Evolutionary conservation across 2,329 filamentous ascomycete species (phyloP), one percentile per base, ranked within the genome.

Genomic region (Harringtonia aguacate): DNA sequence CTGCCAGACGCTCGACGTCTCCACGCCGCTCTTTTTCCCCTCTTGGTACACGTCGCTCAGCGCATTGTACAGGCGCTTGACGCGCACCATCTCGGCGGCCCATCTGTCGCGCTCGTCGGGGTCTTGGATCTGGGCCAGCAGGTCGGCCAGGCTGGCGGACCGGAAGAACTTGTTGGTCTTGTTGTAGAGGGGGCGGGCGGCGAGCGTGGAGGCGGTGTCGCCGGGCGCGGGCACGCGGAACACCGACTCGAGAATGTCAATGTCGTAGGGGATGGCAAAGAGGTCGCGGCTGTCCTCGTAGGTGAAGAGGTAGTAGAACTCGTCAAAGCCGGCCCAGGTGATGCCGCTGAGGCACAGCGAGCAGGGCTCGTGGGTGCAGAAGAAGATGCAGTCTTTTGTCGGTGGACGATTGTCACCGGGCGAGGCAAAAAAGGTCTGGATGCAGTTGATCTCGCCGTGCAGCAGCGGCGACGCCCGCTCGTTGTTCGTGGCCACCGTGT

Each of bases 381-480:
- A 66, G 61, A 78, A 77, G 54, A 78, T 53, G 59, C 73, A 77
- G 52, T 73, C 69, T 9, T 58, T 56, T 12, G 59, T 52, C 30
- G 55, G 46, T 4, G 66, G 52, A 2, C 58, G 50, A 27, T 36
- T 45, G 38, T 57, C 49, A 13, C 63, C 55, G 47, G 60, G 59
- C 1, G 55, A 54, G 0, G 63, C 63, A 58, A 74, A 77, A 61
- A 77, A 77, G 28, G 68, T 58, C 52, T 76, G 72, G 57, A 78
- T 76, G 62, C 73, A 77, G 56, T 76, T 73, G 56, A 77, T 75
- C 51, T 78, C 74, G 48, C 73, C 74, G 55, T 77, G 74, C 9
- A 77, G 63, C 4, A 77, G 63, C 2, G 74, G 74, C 5, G 73
- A 77, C 1, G 55, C 56, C 12, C 64, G 63, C 55, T 77, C 73